Evolutionary conservation across 305 asterid species (phyloP).

Genomic region (Solanum aculeatissimum): DNA sequence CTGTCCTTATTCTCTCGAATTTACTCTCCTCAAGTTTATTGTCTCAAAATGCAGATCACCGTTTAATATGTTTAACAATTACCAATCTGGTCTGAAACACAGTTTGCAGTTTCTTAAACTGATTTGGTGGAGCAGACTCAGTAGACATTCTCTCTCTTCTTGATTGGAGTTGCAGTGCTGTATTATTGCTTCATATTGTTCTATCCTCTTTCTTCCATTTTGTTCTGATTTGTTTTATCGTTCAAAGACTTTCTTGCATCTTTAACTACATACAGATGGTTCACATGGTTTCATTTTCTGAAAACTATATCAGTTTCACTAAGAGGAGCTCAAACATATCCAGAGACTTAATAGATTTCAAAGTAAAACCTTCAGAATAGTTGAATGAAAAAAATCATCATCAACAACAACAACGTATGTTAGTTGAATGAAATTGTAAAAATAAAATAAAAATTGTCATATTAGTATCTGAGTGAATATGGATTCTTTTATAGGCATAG

Average conservation of each 20-base stretch:
- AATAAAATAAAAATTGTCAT: not conserved
- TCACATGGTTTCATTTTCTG: not conserved
- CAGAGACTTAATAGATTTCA: not conserved
- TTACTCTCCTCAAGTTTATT: not conserved
- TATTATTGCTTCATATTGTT: not conserved
- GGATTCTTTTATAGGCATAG: not conserved
- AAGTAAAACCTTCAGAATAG: not conserved
- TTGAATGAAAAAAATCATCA: not conserved
- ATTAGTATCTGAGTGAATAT: not conserved
- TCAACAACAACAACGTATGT: too few relatives aligned
- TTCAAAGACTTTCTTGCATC: not conserved
- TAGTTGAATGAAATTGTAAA: not conserved
- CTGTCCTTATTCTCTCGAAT: not conserved
- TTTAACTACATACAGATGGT: not conserved
- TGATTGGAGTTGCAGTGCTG: not conserved
- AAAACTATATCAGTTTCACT: not conserved
- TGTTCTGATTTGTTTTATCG: not conserved
- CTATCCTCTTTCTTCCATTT: not conserved
- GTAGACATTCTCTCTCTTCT: not conserved
- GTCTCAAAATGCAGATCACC: not conserved
- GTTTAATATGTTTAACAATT: not conserved
- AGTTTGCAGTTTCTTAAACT: not conserved
- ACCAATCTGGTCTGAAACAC: not conserved
- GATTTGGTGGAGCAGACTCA: not conserved
- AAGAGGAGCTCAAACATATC: not conserved